phyloP scores from a whole-genome alignment of 768 basidiomycete species.

The Lyophyllum atratum region DNA sequence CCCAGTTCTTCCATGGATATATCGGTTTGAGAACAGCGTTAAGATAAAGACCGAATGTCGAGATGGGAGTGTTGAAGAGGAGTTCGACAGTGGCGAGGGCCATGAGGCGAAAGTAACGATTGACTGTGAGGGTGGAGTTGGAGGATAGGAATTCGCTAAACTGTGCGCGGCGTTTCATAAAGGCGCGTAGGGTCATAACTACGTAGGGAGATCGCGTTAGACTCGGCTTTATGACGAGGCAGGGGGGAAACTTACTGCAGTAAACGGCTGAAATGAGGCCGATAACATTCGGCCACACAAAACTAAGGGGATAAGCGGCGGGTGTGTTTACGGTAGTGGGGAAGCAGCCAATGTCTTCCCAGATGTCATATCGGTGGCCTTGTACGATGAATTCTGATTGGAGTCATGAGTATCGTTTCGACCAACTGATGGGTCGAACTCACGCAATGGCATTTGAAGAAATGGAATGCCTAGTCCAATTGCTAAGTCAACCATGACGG shows the following conservation, averaged over 20 bases:
- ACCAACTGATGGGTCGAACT: no score
- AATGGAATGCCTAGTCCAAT: no score
- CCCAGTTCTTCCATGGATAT: conserved; percentile 50
- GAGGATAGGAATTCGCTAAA: conserved; percentile 42
- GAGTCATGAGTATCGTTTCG: no score
- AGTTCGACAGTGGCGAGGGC: conserved; percentile 51
- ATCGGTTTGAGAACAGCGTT: conserved; percentile 36
- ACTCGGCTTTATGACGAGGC: no score
- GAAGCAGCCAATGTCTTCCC: conserved; percentile 50
- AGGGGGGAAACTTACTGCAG: conserved; percentile 38
- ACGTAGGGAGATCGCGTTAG: conserved; percentile 18
- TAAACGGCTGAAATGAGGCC: conserved; percentile 37
- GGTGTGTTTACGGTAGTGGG: no score
- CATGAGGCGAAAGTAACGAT: conserved; percentile 66
- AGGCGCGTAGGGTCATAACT: conserved; percentile 26
- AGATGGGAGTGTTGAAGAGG: conserved; percentile 35
- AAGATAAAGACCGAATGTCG: conserved; percentile 18
- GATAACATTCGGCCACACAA: no score
- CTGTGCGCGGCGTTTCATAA: conserved; percentile 47
- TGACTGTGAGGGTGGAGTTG: conserved; percentile 30
- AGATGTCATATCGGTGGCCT: conserved; percentile 51
- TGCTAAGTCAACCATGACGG: no score
- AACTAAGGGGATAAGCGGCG: no score
- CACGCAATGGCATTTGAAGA: no score
- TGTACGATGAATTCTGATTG: conserved; percentile 47